These are phyloP conservation scores for Neurospora tetraspora DNA, from an alignment of 495 filamentous ascomycete genomes.

Conservation along the genomic window DNA sequence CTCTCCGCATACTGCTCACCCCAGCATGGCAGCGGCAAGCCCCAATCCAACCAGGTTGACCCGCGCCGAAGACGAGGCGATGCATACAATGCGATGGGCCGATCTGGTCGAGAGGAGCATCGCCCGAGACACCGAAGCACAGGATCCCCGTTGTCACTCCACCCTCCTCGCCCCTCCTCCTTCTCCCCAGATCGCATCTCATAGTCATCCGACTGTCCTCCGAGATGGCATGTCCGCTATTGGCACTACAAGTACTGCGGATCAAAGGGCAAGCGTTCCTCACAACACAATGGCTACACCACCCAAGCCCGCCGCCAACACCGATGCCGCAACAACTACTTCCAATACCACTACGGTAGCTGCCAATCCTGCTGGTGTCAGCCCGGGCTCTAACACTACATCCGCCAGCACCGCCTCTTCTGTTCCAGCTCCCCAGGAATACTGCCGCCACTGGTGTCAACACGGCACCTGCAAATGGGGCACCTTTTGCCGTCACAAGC, in stretches of 20 bases:
- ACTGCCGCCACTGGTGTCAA: slow-evolving; percentile 37
- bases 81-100: neutral
- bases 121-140: neutral
- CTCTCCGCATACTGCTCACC: neutral
- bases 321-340: neutral
- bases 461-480: slow-evolving; percentile 36
- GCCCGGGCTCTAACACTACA: neutral
- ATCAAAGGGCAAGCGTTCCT: neutral
- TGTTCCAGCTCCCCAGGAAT: slow-evolving; percentile 5
- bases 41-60: neutral
- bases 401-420: neutral
- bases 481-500: slow-evolving; percentile 28
- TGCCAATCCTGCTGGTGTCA: neutral
- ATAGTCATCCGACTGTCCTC: neutral
- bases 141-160: neutral
- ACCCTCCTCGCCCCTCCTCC: neutral
- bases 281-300: neutral
- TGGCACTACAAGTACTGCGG: neutral
- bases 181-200: neutral
- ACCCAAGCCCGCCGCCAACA: neutral
- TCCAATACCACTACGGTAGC: neutral
- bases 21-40: neutral
- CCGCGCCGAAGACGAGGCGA: neutral
- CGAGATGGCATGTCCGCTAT: slow-evolving; percentile 1
- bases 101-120: neutral